phyloP scores from a whole-genome alignment of 768 basidiomycete genomes.

The Tricholoma sp. region DNA sequence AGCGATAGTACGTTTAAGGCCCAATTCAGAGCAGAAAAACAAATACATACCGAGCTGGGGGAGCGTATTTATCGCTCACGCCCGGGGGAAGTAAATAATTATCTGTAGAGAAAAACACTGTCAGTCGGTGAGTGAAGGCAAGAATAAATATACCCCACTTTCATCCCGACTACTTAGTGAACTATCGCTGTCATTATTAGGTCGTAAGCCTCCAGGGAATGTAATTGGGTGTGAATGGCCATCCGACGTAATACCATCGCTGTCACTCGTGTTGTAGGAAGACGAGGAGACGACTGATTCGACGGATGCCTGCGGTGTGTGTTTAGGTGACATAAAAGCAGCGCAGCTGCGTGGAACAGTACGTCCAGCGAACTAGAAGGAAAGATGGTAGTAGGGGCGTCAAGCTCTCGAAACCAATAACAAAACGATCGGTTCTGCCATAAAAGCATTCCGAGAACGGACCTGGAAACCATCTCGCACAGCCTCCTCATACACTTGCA shows the following conservation, averaged over 20 bases:
- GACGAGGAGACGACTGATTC: slow-evolving; percentile 21
- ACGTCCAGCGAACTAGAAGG: slow-evolving; percentile 19
- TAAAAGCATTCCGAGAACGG: slow-evolving; percentile 14
- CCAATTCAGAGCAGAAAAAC: not conserved
- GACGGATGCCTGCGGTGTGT: slow-evolving; percentile 21
- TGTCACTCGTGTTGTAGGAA: slow-evolving; percentile 11
- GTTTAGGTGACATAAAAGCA: slow-evolving; percentile 17
- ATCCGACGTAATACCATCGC: slow-evolving; percentile 11
- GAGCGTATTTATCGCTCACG: not conserved
- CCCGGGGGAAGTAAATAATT: not conserved
- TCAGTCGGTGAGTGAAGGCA: not conserved
- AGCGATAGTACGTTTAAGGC: not conserved
- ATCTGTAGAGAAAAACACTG: not conserved
- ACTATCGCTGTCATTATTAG: slow-evolving; percentile 14
- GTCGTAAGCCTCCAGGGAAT: slow-evolving; percentile 18
- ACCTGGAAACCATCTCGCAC: slow-evolving; percentile 16
- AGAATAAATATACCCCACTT: slow-evolving; percentile 8
- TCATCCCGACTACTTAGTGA: slow-evolving; percentile 14
- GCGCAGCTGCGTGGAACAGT: slow-evolving; percentile 20
- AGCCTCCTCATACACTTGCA: slow-evolving; percentile 11
- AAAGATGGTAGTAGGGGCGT: slow-evolving; percentile 15
- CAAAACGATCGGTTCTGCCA: slow-evolving; percentile 5
- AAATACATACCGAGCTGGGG: not conserved
- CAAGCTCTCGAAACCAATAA: slow-evolving; percentile 16
- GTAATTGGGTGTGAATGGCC: slow-evolving; percentile 13